Conservation (phyloP, 2,329 filamentous ascomycete genomes). For the Alternaria rosae region DNA sequence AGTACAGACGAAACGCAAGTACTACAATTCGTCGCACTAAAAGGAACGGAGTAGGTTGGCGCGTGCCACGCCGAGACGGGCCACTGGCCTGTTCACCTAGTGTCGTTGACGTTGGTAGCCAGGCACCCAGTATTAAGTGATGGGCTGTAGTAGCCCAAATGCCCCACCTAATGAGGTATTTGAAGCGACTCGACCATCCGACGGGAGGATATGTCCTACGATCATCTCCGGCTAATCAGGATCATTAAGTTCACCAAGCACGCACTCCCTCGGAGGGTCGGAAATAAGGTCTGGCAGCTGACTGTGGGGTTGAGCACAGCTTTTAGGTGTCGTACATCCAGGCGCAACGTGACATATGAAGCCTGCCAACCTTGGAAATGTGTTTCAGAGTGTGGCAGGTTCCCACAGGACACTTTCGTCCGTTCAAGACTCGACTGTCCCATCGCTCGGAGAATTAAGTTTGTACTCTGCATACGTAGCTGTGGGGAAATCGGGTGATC, state of each 20-base stretch:
- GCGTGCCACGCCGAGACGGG: background rate
- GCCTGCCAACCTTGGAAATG: background rate
- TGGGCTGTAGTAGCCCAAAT: background rate
- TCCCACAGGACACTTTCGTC: background rate
- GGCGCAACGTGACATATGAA: background rate
- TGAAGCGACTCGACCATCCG: background rate
- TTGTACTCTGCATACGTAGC: background rate
- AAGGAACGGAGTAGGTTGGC: background rate
- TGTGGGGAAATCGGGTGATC: background rate
- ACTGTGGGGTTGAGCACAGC: background rate
- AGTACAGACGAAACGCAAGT: background rate
- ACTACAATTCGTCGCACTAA: background rate
- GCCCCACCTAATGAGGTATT: background rate
- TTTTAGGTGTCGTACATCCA: background rate
- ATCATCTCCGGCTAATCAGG: background rate
- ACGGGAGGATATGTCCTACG: background rate
- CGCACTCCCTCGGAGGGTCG: background rate
- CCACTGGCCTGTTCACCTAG: background rate
- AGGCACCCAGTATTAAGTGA: background rate
- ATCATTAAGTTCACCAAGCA: background rate
- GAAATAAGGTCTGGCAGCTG: background rate
- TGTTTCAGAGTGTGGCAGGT: background rate
- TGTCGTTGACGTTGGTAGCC: slow-evolving; percentile 1
- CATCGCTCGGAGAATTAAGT: background rate
- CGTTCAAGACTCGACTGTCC: background rate